A percentile compares a stretch with the other conserved stretches of the same genome.
Conservation (phyloP, 306 rosid species). For the Pterocarpus macrocarpus region DNA sequence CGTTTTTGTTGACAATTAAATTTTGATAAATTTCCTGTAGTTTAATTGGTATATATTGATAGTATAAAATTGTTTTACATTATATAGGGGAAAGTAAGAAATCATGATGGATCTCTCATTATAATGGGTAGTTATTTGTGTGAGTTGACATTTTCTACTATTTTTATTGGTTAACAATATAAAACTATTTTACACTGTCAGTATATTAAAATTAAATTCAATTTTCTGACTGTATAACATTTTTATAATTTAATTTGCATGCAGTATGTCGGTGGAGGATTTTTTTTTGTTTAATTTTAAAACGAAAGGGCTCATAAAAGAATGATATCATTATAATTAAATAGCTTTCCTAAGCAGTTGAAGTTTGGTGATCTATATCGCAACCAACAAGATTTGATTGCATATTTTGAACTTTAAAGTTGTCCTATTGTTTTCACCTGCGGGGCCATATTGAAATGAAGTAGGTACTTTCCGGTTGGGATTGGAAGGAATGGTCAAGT, state of each 20-base stretch:
- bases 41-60: too few species aligned
- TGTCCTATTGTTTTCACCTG: conserved; percentile 41
- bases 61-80: too few species aligned
- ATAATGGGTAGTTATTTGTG: too few species aligned
- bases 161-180: too few species aligned
- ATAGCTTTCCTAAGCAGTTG: conserved; percentile 72
- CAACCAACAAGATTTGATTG: conserved; percentile 76
- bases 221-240: too few species aligned
- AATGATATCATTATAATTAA: conserved; percentile 45
- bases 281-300: background rate
- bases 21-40: too few species aligned
- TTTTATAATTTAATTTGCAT: conserved; percentile 5
- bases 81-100: too few species aligned
- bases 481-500: conserved; percentile 31
- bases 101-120: too few species aligned
- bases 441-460: conserved; percentile 36
- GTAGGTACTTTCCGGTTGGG: conserved; percentile 39
- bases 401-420: conserved; percentile 39
- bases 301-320: background rate
- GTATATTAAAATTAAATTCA: too few species aligned
- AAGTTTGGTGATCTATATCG: conserved; percentile 79
- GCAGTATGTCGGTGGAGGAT: conserved; percentile 47
- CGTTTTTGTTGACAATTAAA: too few species aligned
- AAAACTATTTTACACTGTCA: too few species aligned
- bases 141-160: too few species aligned